These are phyloP conservation scores for Penicillium egyptiacum DNA, from an alignment of 495 filamentous ascomycete species.

Conservation along the genomic window DNA sequence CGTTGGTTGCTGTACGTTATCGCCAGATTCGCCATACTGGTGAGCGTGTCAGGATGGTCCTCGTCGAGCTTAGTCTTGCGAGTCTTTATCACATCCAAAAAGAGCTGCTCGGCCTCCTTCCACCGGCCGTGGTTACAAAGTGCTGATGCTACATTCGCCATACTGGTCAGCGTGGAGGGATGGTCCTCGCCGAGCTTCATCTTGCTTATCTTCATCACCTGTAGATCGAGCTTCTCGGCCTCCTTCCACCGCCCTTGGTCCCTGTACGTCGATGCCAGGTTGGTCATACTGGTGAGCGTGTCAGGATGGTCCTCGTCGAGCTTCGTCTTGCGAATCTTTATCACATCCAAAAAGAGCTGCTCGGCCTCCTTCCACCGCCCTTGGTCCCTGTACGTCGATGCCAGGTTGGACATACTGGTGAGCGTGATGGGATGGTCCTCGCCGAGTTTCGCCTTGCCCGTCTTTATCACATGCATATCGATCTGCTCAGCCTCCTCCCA, in stretches of 20 bases:
- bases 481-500: conserved; percentile 26
- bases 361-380: neutral
- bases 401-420: neutral
- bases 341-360: neutral
- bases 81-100: neutral
- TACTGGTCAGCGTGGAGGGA: neutral
- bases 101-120: conserved; percentile 22
- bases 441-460: neutral
- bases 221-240: neutral
- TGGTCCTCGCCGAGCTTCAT: neutral
- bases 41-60: neutral
- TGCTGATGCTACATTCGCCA: neutral
- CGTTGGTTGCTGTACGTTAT: no score
- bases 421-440: neutral
- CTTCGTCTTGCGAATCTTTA: neutral
- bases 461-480: conserved; percentile 1
- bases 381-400: neutral
- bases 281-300: neutral
- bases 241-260: neutral
- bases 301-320: neutral
- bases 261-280: neutral
- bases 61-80: no score
- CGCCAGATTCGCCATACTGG: neutral
- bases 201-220: neutral
- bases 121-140: conserved; percentile 20